Base-by-base conservation (phyloP, 2,329 filamentous ascomycete genomes). In the Calonectria honghensis region DNA sequence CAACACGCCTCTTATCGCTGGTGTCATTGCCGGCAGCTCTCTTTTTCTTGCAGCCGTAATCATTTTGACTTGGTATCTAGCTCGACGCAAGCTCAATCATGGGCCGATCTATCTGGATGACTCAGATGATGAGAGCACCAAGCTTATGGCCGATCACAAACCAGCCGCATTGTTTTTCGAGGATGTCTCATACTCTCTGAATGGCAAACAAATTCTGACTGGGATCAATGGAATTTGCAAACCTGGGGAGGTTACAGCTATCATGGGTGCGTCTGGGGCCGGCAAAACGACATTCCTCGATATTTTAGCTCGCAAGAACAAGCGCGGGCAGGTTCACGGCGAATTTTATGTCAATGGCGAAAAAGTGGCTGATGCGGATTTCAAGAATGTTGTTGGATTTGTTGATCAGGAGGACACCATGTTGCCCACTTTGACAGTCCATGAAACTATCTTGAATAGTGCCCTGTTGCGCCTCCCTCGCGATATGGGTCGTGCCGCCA, bases 371-470 rank as follows among this genome's bases (percentile, higher is more conserved):
- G 95, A 98, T 83, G 85, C 91, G 37, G 95, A 98, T 76, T 99
- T 97, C 86, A 95, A 94, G 83, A 96, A 92, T 75, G 95, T 98
- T 67, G 94, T 98, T 77, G 97, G 97, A 29, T 99, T 98, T 80
- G 97, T 99, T 51, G 97, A 99, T 80, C 97, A 99, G 86, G 97
- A 99, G 82, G 97, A 99, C 83, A 98, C 96, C 6, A 96, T 99
- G 93, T 89, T 99, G 54, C 94, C 97, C 0, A 99, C 97, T 0
- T 88, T 99, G 79, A 99, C 97, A 0, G 97, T 99, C 11, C 97
- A 99, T 84, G 97, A 99, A 85, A 99, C 97, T 0, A 99, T 99
- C 75, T 89, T 98, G 77, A 98, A 95, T 80, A 98, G 96, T 81
- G 97, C 97, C 32, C 88, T 98, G 24, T 91, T 99, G 64, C 93